Evolutionary conservation across 2,329 filamentous ascomycete genomes (phyloP).

Genomic region (Penicillium thymicola): DNA sequence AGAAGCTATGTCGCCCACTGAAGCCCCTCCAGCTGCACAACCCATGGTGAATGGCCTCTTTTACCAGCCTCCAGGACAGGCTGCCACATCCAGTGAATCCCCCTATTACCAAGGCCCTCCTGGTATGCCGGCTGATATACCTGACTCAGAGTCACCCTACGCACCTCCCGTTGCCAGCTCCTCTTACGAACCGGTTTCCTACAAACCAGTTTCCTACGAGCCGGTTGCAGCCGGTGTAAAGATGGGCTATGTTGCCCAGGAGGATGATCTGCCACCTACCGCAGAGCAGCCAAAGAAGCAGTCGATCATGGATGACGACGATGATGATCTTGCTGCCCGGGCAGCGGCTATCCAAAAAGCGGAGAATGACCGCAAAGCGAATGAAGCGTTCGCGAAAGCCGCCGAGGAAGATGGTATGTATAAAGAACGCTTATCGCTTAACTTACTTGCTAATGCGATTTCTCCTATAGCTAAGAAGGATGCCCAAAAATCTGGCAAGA

Average conservation of each 20-base stretch:
- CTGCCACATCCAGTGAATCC: slow-evolving; percentile 11
- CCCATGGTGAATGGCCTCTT: slow-evolving; percentile 26
- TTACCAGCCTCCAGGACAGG: slow-evolving; percentile 21
- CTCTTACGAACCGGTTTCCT: slow-evolving; percentile 26
- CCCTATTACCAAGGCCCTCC: slow-evolving; percentile 27
- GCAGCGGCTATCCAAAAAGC: slow-evolving; percentile 53
- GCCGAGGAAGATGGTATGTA: slow-evolving; percentile 64
- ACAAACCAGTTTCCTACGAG: neutral
- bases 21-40: slow-evolving; percentile 18
- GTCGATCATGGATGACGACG: slow-evolving; percentile 77
- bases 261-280: slow-evolving; percentile 47
- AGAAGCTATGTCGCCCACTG: slow-evolving; percentile 32
- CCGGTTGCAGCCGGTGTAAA: slow-evolving; percentile 18
- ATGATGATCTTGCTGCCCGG: slow-evolving; percentile 59
- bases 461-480: slow-evolving; percentile 37
- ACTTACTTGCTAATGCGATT: slow-evolving; percentile 45
- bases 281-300: slow-evolving; percentile 67
- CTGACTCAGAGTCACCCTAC: slow-evolving; percentile 29
- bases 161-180: slow-evolving; percentile 26
- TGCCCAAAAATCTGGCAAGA: slow-evolving; percentile 36
- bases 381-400: slow-evolving; percentile 79
- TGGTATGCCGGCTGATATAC: slow-evolving; percentile 17
- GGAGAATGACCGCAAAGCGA: slow-evolving; percentile 68
- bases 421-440: neutral
- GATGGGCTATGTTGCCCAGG: slow-evolving; percentile 35